These are phyloP conservation scores for Lentinula detonsa DNA, from an alignment of 768 basidiomycete species.

Conservation along the genomic window DNA sequence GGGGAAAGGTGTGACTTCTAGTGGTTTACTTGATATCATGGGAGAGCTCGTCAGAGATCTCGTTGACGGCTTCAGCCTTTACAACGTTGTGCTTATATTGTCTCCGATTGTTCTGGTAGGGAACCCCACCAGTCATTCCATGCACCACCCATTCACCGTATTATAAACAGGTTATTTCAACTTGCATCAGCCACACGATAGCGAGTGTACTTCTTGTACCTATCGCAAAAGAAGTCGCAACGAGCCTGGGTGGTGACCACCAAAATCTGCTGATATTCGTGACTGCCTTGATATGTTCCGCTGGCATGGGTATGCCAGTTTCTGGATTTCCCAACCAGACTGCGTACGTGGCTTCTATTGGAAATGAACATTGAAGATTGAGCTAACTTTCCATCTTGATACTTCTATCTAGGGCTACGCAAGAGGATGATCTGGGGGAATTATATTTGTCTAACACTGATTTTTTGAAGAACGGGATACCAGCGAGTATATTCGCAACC, in stretches of 20 bases:
- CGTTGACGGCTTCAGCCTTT: slow-evolving; percentile 58
- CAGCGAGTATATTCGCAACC: slow-evolving; percentile 87
- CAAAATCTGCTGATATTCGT: slow-evolving; percentile 87
- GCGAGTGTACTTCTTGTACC: slow-evolving; percentile 96
- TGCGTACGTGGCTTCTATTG: slow-evolving; percentile 56
- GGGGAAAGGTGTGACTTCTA: slow-evolving; percentile 87
- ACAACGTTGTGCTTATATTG: slow-evolving; percentile 66
- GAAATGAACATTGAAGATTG: not conserved
- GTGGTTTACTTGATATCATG: slow-evolving; percentile 80
- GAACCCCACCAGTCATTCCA: slow-evolving; percentile 13
- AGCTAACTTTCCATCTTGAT: not conserved
- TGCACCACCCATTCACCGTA: not conserved
- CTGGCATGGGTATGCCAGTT: slow-evolving; percentile 98
- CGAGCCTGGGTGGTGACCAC: slow-evolving; percentile 64
- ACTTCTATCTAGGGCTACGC: slow-evolving; percentile 57
- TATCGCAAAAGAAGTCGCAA: slow-evolving; percentile 87
- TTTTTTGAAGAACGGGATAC: slow-evolving; percentile 91
- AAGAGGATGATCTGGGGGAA: slow-evolving; percentile 92
- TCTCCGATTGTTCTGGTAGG: slow-evolving; percentile 65
- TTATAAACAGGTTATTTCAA: slow-evolving; percentile 63
- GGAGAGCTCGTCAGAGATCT: slow-evolving; percentile 54
- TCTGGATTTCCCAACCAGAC: slow-evolving; percentile 99
- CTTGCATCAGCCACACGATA: slow-evolving; percentile 96
- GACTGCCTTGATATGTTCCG: slow-evolving; percentile 86
- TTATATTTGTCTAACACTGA: slow-evolving; percentile 81